Percentiles rank a stretch among this genome's conserved stretches.
phyloP scores from a whole-genome alignment of 306 rosid species.

The Cicer bijugum region DNA sequence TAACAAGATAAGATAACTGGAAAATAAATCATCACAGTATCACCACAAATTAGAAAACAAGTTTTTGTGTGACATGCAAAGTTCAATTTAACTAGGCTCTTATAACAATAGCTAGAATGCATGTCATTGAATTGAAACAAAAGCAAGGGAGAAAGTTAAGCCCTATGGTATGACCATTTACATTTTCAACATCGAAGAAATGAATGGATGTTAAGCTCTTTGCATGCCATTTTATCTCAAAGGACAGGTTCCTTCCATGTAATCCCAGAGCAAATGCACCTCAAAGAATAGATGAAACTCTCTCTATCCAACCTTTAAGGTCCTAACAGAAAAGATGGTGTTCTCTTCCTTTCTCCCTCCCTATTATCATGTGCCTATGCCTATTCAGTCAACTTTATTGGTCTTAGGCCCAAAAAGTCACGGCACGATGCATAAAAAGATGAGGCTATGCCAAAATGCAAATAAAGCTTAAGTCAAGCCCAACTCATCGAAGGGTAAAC shows the following conservation, averaged over 20 bases:
- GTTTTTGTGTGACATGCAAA: neutral
- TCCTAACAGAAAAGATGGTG: neutral
- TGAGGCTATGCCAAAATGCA: neutral
- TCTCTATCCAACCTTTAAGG: neutral
- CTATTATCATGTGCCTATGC: neutral
- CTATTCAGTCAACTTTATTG: neutral
- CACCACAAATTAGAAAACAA: constrained; percentile 4
- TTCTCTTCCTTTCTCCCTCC: neutral
- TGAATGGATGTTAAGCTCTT: neutral
- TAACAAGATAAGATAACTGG: constrained; percentile 11
- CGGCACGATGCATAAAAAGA: neutral
- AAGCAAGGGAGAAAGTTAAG: constrained; percentile 7
- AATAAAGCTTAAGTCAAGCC: constrained; percentile 52
- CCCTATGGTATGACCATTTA: constrained; percentile 19
- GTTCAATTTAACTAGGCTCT: neutral
- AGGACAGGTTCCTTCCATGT: neutral
- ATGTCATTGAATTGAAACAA: constrained; percentile 5
- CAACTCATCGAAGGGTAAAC: constrained; percentile 79
- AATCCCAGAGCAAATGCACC: too few relatives aligned
- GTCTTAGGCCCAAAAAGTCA: neutral
- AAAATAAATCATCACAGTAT: constrained; percentile 5
- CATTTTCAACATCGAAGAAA: constrained; percentile 1
- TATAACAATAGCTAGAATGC: neutral
- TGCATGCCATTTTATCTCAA: neutral
- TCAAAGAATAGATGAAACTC: neutral